These are phyloP conservation scores for Macaranga tanarius DNA, from an alignment of 441 rosid genomes.

Conservation along the genomic window DNA sequence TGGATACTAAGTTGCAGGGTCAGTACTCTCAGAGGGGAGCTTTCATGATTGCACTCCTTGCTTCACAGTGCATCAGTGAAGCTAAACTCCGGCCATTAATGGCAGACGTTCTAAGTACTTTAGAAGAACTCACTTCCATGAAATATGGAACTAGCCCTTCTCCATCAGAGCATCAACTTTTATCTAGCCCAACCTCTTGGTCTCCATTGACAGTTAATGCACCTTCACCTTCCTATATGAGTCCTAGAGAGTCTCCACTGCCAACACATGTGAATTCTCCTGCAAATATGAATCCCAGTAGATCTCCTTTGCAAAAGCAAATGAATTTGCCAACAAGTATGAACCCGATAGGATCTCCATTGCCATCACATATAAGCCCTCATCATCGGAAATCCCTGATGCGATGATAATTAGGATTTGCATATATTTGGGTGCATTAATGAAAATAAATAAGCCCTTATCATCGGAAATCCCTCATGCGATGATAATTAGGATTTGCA, in stretches of 20 bases:
- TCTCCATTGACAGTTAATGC: slow-evolving; percentile 15
- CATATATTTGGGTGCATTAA: neutral
- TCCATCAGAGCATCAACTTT: neutral
- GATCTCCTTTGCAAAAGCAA: slow-evolving; percentile 2
- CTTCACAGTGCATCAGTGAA: slow-evolving; percentile 52
- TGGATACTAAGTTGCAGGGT: slow-evolving; percentile 62
- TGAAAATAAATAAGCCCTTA: slow-evolving; percentile 2
- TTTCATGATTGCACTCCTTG: slow-evolving; percentile 47
- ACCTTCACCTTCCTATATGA: slow-evolving; percentile 15
- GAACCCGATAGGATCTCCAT: neutral
- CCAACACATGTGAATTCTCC: slow-evolving; percentile 8
- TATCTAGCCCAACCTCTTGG: slow-evolving; percentile 8
- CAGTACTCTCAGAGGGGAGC: slow-evolving; percentile 62
- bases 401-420: neutral
- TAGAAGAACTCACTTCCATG: slow-evolving; percentile 42
- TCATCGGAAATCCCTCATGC: too few species aligned
- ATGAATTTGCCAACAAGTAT: neutral
- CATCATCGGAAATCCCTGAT: neutral
- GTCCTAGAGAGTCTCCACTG: slow-evolving; percentile 16
- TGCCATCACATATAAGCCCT: neutral
- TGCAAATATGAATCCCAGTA: neutral
- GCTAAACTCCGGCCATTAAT: slow-evolving; percentile 63
- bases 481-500: neutral
- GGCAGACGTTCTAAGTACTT: slow-evolving; percentile 47
- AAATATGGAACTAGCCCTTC: slow-evolving; percentile 31